A percentile compares a stretch with the other conserved stretches of the same genome.
Evolutionary conservation across 139 green algal species (phyloP).

Genomic region (Zygnema circumcarinatum): DNA sequence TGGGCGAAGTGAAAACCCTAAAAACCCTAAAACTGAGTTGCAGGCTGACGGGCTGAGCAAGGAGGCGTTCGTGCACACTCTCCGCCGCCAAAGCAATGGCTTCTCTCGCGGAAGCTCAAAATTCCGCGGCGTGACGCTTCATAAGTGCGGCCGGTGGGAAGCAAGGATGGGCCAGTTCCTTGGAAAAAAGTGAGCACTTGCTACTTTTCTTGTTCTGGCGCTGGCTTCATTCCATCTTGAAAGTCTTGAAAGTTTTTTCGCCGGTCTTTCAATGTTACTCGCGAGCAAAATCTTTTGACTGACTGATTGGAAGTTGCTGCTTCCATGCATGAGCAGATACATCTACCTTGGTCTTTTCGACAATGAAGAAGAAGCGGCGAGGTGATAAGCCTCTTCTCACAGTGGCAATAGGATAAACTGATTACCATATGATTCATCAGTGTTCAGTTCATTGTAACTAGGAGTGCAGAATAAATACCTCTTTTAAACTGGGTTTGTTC

Average conservation of each 20-base stretch:
- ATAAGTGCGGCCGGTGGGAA: slow-evolving; percentile 62
- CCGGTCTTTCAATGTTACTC: slow-evolving; percentile 4
- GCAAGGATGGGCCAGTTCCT: slow-evolving; percentile 68
- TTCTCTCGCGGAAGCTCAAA: slow-evolving; percentile 46
- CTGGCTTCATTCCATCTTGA: too few species aligned
- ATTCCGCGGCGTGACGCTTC: slow-evolving; percentile 58
- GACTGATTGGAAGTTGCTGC: too few species aligned
- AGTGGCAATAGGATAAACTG: too few species aligned
- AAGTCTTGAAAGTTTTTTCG: too few species aligned
- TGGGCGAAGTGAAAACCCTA: too few species aligned
- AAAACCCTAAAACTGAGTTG: too few species aligned
- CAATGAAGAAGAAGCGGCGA: slow-evolving; percentile 57
- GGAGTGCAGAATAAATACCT: too few species aligned
- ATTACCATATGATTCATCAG: too few species aligned
- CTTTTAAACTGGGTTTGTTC: too few species aligned
- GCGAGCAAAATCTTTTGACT: too few species aligned
- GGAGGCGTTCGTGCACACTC: slow-evolving; percentile 44
- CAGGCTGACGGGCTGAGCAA: slow-evolving; percentile 49
- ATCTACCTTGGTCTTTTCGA: slow-evolving; percentile 62
- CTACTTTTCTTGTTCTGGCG: background rate
- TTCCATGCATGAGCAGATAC: slow-evolving; percentile 59
- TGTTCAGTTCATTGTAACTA: too few species aligned
- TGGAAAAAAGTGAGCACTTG: slow-evolving; percentile 37
- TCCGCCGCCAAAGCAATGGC: slow-evolving; percentile 42
- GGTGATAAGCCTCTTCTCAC: background rate